These are phyloP conservation scores for Lotmaria passim DNA, from an alignment of 208 protist species.

Conservation along the genomic window DNA sequence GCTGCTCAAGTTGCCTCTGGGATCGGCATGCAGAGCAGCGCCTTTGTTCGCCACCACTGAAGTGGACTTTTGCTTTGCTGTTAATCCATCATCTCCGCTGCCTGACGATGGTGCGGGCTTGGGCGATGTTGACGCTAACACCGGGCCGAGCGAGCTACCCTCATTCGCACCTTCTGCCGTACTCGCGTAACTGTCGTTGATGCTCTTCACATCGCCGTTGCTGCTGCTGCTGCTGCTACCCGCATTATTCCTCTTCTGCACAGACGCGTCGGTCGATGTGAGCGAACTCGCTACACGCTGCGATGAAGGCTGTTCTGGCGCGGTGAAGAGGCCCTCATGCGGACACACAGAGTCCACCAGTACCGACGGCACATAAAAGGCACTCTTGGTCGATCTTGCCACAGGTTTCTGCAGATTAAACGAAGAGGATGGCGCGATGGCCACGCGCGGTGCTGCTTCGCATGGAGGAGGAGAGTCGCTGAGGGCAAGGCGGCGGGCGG, in stretches of 20 bases:
- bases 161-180: neutral
- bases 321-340: neutral
- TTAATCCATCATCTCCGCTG: neutral
- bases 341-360: neutral
- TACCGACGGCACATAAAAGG: neutral
- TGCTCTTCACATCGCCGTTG: no score
- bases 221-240: no score
- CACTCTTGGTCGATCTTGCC: neutral
- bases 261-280: neutral
- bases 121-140: neutral
- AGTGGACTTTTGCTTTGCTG: neutral
- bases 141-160: neutral
- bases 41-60: neutral
- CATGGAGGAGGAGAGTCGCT: constrained; percentile 1
- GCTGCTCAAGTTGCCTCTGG: neutral
- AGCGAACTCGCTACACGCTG: neutral
- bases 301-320: neutral
- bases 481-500: neutral
- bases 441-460: neutral
- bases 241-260: no score
- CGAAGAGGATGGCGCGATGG: neutral
- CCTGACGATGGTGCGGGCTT: neutral
- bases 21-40: neutral
- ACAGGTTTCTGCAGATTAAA: neutral
- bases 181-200: neutral